These are phyloP conservation scores for Sphaerosporella brunnea DNA, from an alignment of 495 filamentous ascomycete species.

Conservation along the genomic window DNA sequence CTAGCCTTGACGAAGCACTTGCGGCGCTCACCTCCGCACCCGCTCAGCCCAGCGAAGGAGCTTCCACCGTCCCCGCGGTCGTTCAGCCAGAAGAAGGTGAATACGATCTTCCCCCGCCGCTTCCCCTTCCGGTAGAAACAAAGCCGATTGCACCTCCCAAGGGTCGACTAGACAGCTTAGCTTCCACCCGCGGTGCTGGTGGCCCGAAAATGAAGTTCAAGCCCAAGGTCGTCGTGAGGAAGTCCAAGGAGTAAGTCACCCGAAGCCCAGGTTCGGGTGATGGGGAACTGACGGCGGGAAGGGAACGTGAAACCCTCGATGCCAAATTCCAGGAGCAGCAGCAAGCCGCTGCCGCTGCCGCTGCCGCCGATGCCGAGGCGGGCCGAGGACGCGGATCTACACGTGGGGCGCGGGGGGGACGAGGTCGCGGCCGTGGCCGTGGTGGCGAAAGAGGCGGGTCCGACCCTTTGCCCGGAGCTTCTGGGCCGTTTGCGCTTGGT, in stretches of 20 bases:
- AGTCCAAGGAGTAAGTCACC: slow-evolving; percentile 18
- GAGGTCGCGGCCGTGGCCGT: slow-evolving; percentile 15
- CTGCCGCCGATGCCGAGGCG: slow-evolving; percentile 2
- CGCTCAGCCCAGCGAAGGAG: not conserved
- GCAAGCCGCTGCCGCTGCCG: slow-evolving; percentile 4
- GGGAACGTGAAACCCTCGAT: slow-evolving; percentile 21
- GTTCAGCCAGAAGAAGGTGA: not conserved
- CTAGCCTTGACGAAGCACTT: not conserved
- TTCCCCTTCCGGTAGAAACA: not conserved
- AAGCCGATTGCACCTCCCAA: slow-evolving; percentile 21
- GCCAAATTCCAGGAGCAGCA: slow-evolving; percentile 13
- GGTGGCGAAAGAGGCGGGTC: slow-evolving; percentile 6
- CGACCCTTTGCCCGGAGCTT: slow-evolving; percentile 7
- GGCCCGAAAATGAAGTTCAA: slow-evolving; percentile 19
- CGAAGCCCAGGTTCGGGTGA: not conserved
- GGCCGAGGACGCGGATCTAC: slow-evolving; percentile 7
- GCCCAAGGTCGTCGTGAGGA: slow-evolving; percentile 12
- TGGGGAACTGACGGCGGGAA: slow-evolving; percentile 5
- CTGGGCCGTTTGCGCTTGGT: slow-evolving; percentile 20
- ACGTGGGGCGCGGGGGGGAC: not conserved
- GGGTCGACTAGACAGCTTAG: slow-evolving; percentile 21
- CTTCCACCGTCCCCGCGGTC: slow-evolving; percentile 5
- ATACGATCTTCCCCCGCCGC: slow-evolving; percentile 1
- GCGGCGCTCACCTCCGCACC: not conserved
- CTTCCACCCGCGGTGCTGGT: slow-evolving; percentile 5